Evolutionary conservation across 2,329 filamentous ascomycete genomes (phyloP), one percentile per base, ranked within the genome.

Genomic region (Sarocladium kiliense): DNA sequence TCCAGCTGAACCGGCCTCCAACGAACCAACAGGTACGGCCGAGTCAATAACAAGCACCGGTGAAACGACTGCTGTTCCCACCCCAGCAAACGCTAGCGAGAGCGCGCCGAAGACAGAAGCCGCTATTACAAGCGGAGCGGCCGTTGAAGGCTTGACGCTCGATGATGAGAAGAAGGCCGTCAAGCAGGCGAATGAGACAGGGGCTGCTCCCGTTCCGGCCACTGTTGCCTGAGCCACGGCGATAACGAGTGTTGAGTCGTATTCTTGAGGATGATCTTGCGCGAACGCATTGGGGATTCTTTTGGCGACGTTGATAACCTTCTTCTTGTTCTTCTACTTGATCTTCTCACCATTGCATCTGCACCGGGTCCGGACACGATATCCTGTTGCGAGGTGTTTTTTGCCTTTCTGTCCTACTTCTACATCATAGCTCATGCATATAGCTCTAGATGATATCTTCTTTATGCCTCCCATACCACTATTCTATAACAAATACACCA

Each of bases 101-200:
- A 26, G 25, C 19, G 39, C n/a, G 23, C n/a, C n/a, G 18, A 41
- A 69, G 56, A 64, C 63, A 0, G 66, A 67, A 10, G 66, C 64
- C 10, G 44, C 62, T 3, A 59, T 65, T 5, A 56, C 64, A 16
- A 68, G 63, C 36, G 62, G 64, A 34, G 63, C 65, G 7, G 63
- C 65, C 4, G 34, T 69, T 3, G 64, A 69, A 61, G 69, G 68
- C 57, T 59, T 72, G 18, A 65, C 63, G 50, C 60, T 72, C 45
- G 58, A 62, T 32, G 63, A 64, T 11, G 62, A 64, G 54, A 63
- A 62, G 53, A 57, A 58, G 45, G 57, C 36, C 4, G n/a, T 21
- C 4, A 30, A 41, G 14, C 54, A 45, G 21, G 39, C 23, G 16
- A 50, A 54, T 19, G 53, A 41, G 18, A 25, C 42, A 6, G 53